Percentiles rank a stretch among this genome's conserved stretches.
These are phyloP conservation scores for Cornus florida DNA, from an alignment of 148 eudicot species.

Conservation along the genomic window DNA sequence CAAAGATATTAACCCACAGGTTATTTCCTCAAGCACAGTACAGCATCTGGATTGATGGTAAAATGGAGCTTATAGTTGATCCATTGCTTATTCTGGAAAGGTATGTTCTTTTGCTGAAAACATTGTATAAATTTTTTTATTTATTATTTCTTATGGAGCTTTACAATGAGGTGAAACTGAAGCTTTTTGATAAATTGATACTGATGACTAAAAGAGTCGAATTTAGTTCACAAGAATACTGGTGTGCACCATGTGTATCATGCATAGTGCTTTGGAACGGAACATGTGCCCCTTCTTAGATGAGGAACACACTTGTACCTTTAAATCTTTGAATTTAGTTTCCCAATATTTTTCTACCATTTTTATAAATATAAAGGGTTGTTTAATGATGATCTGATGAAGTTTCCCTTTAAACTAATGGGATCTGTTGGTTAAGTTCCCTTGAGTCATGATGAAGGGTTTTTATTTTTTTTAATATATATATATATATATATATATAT, in stretches of 20 bases:
- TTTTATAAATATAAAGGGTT: not conserved
- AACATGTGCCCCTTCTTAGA: not conserved
- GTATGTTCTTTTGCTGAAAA: conserved; percentile 31
- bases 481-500: too few relatives aligned
- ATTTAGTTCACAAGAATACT: too few relatives aligned
- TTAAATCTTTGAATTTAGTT: not conserved
- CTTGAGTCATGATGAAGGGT: not conserved
- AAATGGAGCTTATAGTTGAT: conserved; percentile 98
- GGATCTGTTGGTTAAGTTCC: not conserved
- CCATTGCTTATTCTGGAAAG: conserved; percentile 91
- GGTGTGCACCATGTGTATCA: not conserved
- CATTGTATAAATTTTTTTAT: not conserved
- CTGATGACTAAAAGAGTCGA: not conserved
- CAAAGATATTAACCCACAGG: conserved; percentile 86
- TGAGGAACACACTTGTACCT: not conserved
- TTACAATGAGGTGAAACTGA: not conserved
- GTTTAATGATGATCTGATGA: not conserved
- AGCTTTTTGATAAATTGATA: not conserved
- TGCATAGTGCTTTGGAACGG: not conserved
- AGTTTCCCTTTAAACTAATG: conserved; percentile 5
- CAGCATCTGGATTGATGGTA: conserved; percentile 99
- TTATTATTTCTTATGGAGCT: not conserved
- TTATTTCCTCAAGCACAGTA: conserved; percentile 86
- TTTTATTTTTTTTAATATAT: too few relatives aligned
- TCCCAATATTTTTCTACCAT: not conserved